Conservation (phyloP, 139 green algal species). For the Coelastrella sp. region DNA sequence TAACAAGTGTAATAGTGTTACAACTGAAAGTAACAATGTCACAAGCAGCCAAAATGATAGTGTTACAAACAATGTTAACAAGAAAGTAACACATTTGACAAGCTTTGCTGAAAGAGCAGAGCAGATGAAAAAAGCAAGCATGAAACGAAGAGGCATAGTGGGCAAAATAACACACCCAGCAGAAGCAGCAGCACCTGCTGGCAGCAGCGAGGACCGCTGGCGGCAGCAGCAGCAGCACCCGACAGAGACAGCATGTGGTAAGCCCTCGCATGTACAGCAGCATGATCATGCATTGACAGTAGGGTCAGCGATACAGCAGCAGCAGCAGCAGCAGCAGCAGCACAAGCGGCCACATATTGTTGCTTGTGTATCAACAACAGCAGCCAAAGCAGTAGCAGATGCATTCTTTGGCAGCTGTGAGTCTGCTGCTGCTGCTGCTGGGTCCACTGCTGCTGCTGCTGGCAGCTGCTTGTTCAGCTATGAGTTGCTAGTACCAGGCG, state of each 20-base stretch:
- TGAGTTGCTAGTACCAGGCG: conserved; percentile 41
- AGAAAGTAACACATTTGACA: too few species aligned
- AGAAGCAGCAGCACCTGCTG: not conserved
- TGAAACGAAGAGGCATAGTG: not conserved
- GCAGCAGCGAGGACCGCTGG: too few species aligned
- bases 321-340: not conserved
- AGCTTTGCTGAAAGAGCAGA: not conserved
- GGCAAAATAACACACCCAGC: not conserved
- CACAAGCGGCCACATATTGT: conserved; percentile 29
- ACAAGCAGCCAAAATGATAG: not conserved
- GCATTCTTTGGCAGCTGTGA: conserved; percentile 29
- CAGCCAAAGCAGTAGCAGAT: conserved; percentile 27
- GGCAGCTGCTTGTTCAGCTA: conserved; percentile 37
- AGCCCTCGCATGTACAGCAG: not conserved
- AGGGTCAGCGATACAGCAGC: not conserved
- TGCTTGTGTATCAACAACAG: conserved; percentile 19
- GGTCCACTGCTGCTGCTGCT: not conserved
- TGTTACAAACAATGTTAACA: too few species aligned
- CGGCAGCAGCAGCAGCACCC: not conserved
- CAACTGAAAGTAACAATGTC: not conserved
- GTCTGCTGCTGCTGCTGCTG: not conserved
- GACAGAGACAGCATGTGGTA: not conserved
- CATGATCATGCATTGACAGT: not conserved
- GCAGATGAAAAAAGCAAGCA: not conserved
- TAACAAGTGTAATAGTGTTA: not conserved